These are phyloP conservation scores for Coemansia sp. DNA, from an alignment of 192 early-diverging fungal genomes.

Conservation along the genomic window DNA sequence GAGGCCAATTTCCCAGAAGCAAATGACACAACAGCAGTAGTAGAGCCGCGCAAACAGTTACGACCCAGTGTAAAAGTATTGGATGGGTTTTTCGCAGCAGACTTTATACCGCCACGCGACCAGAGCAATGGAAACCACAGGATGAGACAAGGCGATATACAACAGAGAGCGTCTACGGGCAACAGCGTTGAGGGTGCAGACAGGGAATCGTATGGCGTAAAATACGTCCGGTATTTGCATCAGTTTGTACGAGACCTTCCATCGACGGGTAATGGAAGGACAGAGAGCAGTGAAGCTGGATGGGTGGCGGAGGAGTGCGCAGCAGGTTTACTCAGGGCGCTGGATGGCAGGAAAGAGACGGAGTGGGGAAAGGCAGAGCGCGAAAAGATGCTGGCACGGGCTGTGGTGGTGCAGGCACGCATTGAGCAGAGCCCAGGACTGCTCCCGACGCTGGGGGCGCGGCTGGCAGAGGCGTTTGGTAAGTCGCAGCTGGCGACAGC, in stretches of 20 bases:
- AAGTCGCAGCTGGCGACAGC: conserved; percentile 16
- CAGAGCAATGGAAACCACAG: neutral
- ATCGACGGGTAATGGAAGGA: neutral
- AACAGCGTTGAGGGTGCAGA: conserved; percentile 2
- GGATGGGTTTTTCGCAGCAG: conserved; percentile 48
- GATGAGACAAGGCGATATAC: neutral
- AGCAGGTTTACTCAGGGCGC: neutral
- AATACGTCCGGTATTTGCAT: conserved; percentile 37
- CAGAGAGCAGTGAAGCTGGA: neutral
- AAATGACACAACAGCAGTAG: neutral
- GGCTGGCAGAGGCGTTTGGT: conserved; percentile 22
- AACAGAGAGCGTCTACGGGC: conserved; percentile 1
- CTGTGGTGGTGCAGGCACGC: conserved; percentile 27
- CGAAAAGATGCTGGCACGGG: conserved; percentile 35
- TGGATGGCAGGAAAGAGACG: neutral
- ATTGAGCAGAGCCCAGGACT: conserved; percentile 10
- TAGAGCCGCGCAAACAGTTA: neutral
- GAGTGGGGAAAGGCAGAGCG: conserved; percentile 17
- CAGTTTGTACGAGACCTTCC: conserved; percentile 16
- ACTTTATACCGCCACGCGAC: conserved; percentile 37
- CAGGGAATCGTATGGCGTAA: conserved; percentile 39
- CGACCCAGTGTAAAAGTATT: conserved; percentile 9
- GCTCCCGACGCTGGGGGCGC: conserved; percentile 4
- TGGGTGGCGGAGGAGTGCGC: conserved; percentile 6
- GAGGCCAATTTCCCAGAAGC: neutral